Conservation (phyloP, 208 protist genomes). For the Leishmania arabica region DNA sequence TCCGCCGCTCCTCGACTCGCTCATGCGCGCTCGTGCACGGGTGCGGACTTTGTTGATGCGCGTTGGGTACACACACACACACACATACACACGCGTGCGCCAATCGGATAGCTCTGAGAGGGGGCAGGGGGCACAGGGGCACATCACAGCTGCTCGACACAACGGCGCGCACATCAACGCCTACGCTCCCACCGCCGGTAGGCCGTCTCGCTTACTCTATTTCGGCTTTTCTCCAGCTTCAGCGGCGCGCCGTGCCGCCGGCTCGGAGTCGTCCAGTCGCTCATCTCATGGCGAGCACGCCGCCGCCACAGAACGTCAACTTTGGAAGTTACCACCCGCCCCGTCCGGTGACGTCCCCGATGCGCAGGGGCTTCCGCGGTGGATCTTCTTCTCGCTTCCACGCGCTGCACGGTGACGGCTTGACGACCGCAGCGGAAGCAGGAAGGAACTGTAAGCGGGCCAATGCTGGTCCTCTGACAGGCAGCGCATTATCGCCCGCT, state of each 20-base stretch:
- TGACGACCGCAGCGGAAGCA: background rate
- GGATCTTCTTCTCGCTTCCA: background rate
- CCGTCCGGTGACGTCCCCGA: conserved; percentile 19
- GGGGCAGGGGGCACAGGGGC: background rate
- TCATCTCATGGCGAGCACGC: background rate
- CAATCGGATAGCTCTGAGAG: background rate
- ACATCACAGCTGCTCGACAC: background rate
- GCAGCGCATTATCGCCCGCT: background rate
- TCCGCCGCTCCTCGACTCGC: background rate
- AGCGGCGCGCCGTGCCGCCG: background rate
- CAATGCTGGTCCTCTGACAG: background rate
- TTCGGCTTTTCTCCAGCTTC: background rate
- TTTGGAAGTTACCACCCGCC: conserved; percentile 22
- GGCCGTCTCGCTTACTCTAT: background rate
- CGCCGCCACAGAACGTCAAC: conserved; percentile 4
- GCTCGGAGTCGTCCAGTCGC: background rate
- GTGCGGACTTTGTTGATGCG: background rate
- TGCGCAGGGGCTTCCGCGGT: conserved; percentile 4
- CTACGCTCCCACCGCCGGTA: background rate
- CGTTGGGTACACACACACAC: background rate
- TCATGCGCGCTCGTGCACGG: background rate
- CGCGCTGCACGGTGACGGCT: background rate
- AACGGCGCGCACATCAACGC: background rate
- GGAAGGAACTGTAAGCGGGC: background rate
- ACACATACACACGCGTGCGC: background rate